Conservation (phyloP, 345 rosid genomes). For the Ceriops decandra region DNA sequence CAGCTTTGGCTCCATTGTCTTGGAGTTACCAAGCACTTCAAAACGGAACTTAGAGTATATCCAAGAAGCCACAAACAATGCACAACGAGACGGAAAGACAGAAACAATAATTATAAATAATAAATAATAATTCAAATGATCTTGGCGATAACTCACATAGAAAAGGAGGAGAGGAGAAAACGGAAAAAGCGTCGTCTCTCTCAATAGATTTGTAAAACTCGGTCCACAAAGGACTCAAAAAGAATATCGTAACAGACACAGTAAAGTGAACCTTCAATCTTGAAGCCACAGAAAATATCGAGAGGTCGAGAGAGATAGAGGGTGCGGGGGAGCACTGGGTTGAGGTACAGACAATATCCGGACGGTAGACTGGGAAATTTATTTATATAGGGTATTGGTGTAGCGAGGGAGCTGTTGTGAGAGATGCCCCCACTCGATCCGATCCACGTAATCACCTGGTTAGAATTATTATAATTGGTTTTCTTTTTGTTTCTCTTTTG, state of each 20-base stretch:
- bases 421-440: slow-evolving; percentile 42
- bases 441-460: slow-evolving; percentile 17
- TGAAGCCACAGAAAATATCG: too few relatives aligned
- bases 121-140: neutral
- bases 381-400: neutral
- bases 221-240: too few relatives aligned
- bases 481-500: neutral
- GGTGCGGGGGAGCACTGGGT: neutral
- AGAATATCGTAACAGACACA: neutral
- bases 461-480: neutral
- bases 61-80: neutral
- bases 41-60: slow-evolving; percentile 9
- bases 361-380: too few relatives aligned
- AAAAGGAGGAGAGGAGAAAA: neutral
- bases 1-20: neutral
- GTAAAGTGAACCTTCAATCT: neutral
- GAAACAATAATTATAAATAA: neutral
- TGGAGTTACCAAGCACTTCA: slow-evolving; percentile 19
- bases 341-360: slow-evolving; percentile 28
- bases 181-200: too few relatives aligned
- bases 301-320: too few relatives aligned
- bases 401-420: neutral
- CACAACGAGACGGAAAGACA: neutral
- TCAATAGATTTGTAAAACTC: too few relatives aligned
- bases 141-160: slow-evolving; percentile 6